Evolutionary conservation across 495 filamentous ascomycete genomes (phyloP), one percentile per base, ranked within the genome.

Genomic region (Hypoxylon trugodes): DNA sequence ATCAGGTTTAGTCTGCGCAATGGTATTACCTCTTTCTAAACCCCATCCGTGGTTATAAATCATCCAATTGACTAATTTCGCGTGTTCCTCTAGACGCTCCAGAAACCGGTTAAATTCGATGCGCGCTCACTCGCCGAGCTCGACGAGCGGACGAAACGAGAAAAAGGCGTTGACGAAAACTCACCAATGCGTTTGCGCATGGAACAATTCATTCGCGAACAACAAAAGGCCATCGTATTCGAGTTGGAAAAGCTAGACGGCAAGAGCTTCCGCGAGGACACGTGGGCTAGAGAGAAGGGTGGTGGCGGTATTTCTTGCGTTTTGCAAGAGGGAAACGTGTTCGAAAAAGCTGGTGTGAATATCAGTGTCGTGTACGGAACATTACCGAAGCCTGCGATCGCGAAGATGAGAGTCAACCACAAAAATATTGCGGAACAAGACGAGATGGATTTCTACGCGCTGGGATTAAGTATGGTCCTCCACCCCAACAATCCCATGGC

Each of bases 171-270:
- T 18, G 86, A 81, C 8, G 82, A 87, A 33, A 77, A 82, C 63
- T 96, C 92, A 6, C 93, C 96, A 0, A 99, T 99, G 96, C 94
- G 96, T 40, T 82, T 97, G 36, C 91, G 93, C 33, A 98, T 98
- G 95, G 96, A 98, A 76, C 84, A 89, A 56, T 90, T 98, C 73
- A 93, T 98, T 73, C 95, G 95, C 73, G 84, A 90, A 52, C 89
- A 97, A 64, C 95, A 99, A 71, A 83, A 88, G 58, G 86, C 89
- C 49, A 98, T 98, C 51, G 89, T 97, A 1, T 75, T 81, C 30
- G 90, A 88, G 24, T 83, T 98, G 3, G 87, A 94, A 71, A 81
- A 85, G 57, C 79, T 97, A 25, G 95, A 99, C 72, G 91, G 92
- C 35, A 85, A 84, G 52, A 82, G 84, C 55, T 99, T 99, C 78